Evolutionary conservation across 352 stramenopile genomes (phyloP), one percentile per base, ranked within the genome.

Genomic region (Phytopythium chamaehyphon): DNA sequence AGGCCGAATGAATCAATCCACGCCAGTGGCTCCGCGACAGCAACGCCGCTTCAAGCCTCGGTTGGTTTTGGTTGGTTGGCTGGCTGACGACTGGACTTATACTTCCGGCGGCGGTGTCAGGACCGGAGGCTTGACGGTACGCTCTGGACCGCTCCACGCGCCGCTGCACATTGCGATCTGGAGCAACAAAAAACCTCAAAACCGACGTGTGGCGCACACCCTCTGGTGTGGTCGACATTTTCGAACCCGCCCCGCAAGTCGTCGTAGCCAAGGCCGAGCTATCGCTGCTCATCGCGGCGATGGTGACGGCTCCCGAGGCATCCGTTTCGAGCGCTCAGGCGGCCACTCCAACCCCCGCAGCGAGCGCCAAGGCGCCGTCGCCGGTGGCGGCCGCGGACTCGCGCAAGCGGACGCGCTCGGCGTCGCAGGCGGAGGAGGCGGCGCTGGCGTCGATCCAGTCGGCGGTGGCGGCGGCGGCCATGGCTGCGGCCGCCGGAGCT

Each of bases 31-130:
- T 47, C 35, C 46, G 16, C 47, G 24, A 37, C 38, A 21, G 33
- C 39, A 33, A 47, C 47, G 38, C 45, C 31, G 26, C 18, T 39
- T 40, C 28, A 40, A 39, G 40, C 15, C n/a, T n/a, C n/a, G n/a
- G n/a, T 31, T 26, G 28, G 45, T 39, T 51, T 61, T 69, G 57
- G 52, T 63, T 71, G 68, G 68, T 71, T 76, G 66, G 60, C n/a
- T 8, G 22, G 11, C 12, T 18, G n/a, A n/a, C n/a, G n/a, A n/a
- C n/a, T n/a, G n/a, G n/a, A n/a, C n/a, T n/a, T n/a, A n/a, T n/a
- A n/a, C n/a, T n/a, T n/a, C n/a, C n/a, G n/a, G n/a, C n/a, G n/a
- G n/a, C n/a, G n/a, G n/a, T n/a, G n/a, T n/a, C n/a, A n/a, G n/a
- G n/a, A n/a, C n/a, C n/a, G n/a, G n/a, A n/a, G n/a, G n/a, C n/a